Evolutionary conservation across 495 filamentous ascomycete genomes (phyloP).

Genomic region (Hypoxylon rickii): DNA sequence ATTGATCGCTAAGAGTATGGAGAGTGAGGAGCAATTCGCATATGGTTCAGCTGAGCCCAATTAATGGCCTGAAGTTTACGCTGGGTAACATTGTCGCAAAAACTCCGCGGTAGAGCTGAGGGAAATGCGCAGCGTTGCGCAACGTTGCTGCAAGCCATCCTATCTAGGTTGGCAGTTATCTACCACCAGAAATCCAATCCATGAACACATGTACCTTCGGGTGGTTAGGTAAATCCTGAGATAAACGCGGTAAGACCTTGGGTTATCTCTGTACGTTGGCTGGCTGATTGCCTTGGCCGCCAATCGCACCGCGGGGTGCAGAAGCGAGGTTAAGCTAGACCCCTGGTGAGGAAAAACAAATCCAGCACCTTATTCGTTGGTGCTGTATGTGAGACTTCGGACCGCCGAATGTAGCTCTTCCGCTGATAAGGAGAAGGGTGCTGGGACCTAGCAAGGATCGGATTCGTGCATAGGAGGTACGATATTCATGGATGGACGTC

Average conservation of each 20-base stretch:
- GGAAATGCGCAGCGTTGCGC: constrained; percentile 11
- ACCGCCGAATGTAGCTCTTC: constrained; percentile 4
- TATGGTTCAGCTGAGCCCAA: too few species aligned
- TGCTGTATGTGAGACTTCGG: background rate
- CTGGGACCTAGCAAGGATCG: too few species aligned
- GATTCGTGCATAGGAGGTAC: too few species aligned
- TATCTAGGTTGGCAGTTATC: constrained; percentile 6
- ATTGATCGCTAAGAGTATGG: too few species aligned
- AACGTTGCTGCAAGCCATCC: constrained; percentile 21
- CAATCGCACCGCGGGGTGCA: constrained; percentile 22
- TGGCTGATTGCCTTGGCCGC: background rate
- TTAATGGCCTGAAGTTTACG: too few species aligned
- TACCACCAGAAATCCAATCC: background rate
- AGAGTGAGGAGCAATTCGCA: too few species aligned
- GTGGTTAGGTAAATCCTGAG: constrained; percentile 12
- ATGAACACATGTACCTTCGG: constrained; percentile 3
- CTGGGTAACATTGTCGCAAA: background rate
- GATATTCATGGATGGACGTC: too few species aligned
- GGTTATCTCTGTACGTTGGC: constrained; percentile 9
- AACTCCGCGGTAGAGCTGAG: constrained; percentile 2
- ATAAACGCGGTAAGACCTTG: background rate
- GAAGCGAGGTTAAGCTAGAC: constrained; percentile 5
- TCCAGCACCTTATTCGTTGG: constrained; percentile 12
- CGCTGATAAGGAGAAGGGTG: constrained; percentile 8
- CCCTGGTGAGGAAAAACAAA: constrained; percentile 2